These are phyloP conservation scores for Beauveria sp. DNA, from an alignment of 2,329 filamentous ascomycete genomes.

Conservation along the genomic window DNA sequence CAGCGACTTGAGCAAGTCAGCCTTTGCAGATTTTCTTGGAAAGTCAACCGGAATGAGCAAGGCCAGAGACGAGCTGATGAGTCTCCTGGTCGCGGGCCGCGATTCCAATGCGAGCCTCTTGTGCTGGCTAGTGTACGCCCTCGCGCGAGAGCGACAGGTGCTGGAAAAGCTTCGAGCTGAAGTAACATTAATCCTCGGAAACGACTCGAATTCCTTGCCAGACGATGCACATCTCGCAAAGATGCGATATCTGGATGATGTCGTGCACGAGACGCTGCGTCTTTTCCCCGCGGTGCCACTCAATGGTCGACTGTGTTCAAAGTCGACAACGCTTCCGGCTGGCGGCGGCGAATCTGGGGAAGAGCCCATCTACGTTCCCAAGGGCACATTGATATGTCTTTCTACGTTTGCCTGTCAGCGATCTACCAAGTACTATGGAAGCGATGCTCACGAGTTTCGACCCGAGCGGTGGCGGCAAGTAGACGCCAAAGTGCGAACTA, in stretches of 20 bases:
- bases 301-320: conserved; percentile 9
- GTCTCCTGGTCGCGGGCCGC: conserved; percentile 1
- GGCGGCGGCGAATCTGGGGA: conserved; percentile 4
- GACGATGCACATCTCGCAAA: background rate
- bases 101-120: conserved; percentile 4
- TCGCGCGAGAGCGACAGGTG: conserved; percentile 7
- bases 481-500: background rate
- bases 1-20: background rate
- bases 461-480: conserved; percentile 2
- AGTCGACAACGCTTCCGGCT: background rate
- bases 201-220: background rate
- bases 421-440: conserved; percentile 3
- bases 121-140: conserved; percentile 11
- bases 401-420: conserved; percentile 7
- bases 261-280: conserved; percentile 8
- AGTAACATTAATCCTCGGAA: background rate
- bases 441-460: background rate
- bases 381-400: conserved; percentile 1
- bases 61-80: conserved; percentile 8
- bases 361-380: conserved; percentile 4
- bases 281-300: conserved; percentile 9
- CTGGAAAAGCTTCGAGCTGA: conserved; percentile 3
- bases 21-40: background rate
- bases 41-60: background rate
- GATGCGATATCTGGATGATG: conserved; percentile 7